These are phyloP conservation scores for Raddia guianensis DNA, from an alignment of 176 grass and related monocot species.

Conservation along the genomic window DNA sequence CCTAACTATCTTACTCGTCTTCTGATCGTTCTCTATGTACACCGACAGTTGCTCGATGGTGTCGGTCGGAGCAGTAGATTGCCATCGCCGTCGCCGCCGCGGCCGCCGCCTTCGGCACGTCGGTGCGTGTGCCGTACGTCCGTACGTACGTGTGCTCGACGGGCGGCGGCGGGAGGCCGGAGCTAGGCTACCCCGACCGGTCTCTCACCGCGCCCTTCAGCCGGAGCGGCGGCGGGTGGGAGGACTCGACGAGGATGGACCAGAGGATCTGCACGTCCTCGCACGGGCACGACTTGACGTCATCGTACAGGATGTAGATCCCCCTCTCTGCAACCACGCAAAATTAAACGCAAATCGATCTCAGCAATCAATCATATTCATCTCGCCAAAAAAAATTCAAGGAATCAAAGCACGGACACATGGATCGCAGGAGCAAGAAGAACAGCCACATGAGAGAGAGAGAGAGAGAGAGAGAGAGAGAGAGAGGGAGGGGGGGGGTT, in stretches of 20 bases:
- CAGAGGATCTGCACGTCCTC: conserved; percentile 98
- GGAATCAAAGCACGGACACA: not conserved
- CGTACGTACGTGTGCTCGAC: conserved; percentile 35
- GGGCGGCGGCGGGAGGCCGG: not conserved
- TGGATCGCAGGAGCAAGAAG: not conserved
- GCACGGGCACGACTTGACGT: conserved; percentile 94
- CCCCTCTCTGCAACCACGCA: conserved; percentile 52
- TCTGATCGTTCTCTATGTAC: conserved; percentile 32
- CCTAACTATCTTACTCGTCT: not conserved
- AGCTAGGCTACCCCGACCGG: not conserved
- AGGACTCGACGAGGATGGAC: conserved; percentile 96
- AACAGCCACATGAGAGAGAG: not conserved
- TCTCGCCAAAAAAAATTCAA: not conserved
- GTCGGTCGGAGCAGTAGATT: not conserved
- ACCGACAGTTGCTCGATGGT: conserved; percentile 29
- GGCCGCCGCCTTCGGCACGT: conserved; percentile 29
- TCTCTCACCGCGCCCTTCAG: conserved; percentile 56
- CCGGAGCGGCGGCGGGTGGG: conserved; percentile 60
- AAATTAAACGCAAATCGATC: not conserved
- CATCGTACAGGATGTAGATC: conserved; percentile 96
- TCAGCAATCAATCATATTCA: not conserved
- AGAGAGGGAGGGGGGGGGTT: not conserved
- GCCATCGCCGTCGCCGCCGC: not conserved
- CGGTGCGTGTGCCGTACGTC: conserved; percentile 20
- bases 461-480: not conserved